Percentiles rank a stretch among this genome's conserved stretches.
These are phyloP conservation scores for Phragmites australis DNA, from an alignment of 176 grass and related monocot genomes.

Conservation along the genomic window DNA sequence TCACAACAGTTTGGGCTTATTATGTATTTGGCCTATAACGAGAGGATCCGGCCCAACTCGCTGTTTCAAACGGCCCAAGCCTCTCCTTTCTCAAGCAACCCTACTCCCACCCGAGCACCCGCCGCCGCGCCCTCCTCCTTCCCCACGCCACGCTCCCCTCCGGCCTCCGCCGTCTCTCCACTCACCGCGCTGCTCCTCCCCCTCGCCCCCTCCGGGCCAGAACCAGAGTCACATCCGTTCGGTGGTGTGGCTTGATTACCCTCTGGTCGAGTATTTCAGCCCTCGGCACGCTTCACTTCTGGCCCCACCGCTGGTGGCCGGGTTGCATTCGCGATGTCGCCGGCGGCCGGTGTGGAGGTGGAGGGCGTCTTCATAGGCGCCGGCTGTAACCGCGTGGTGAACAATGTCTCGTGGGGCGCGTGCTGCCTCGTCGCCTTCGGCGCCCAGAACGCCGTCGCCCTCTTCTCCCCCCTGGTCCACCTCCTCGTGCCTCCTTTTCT, in stretches of 20 bases:
- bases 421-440: constrained; percentile 91
- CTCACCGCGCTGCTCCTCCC: neutral
- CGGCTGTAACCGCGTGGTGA: constrained; percentile 94
- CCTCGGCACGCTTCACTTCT: neutral
- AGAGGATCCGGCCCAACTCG: neutral
- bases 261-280: neutral
- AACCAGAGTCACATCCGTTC: neutral
- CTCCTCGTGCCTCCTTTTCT: neutral
- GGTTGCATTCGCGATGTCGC: constrained; percentile 32
- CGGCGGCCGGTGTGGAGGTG: constrained; percentile 40
- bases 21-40: neutral
- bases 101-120: neutral
- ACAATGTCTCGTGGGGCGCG: constrained; percentile 85
- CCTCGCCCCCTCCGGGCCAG: neutral
- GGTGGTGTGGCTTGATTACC: neutral
- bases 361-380: constrained; percentile 67
- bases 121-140: neutral
- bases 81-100: neutral
- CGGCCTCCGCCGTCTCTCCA: constrained; percentile 2
- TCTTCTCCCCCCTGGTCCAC: constrained; percentile 75
- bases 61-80: neutral
- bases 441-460: constrained; percentile 87
- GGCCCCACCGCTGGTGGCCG: neutral
- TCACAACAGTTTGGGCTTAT: neutral
- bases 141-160: neutral